A percentile compares a stretch with the other conserved stretches of the same genome.
Evolutionary conservation across 306 rosid genomes (phyloP).

Genomic region (Gastrolobium villosum): DNA sequence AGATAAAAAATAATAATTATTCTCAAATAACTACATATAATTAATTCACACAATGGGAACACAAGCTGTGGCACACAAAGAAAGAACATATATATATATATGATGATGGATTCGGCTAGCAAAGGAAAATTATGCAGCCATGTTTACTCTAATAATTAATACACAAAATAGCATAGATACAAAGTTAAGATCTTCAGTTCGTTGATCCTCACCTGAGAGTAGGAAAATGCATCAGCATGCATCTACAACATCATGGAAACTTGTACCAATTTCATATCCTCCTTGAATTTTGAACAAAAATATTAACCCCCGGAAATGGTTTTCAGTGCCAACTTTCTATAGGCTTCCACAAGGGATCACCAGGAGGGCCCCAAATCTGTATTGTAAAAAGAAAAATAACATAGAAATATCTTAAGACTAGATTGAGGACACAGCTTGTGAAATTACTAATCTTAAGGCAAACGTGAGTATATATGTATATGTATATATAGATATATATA

Average conservation of each 20-base stretch:
- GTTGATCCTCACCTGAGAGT: slow-evolving; percentile 65
- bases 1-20: too few relatives aligned
- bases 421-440: neutral
- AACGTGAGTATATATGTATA: too few relatives aligned
- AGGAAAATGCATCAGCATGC: slow-evolving; percentile 75
- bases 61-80: too few relatives aligned
- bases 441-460: too few relatives aligned
- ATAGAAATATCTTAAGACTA: neutral
- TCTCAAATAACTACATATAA: too few relatives aligned
- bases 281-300: slow-evolving; percentile 7
- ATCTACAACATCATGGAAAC: slow-evolving; percentile 63
- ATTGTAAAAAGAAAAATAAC: neutral
- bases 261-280: neutral
- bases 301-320: slow-evolving; percentile 71
- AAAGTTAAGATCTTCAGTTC: slow-evolving; percentile 16
- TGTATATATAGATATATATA: too few relatives aligned
- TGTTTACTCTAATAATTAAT: too few relatives aligned
- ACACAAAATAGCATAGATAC: too few relatives aligned
- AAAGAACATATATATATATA: too few relatives aligned
- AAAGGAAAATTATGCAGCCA: too few relatives aligned
- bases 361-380: slow-evolving; percentile 73
- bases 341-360: slow-evolving; percentile 77
- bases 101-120: too few relatives aligned
- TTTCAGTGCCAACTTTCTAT: slow-evolving; percentile 82
- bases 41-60: too few relatives aligned